Conservation (phyloP, 1,284 basidiomycete genomes). For the Pseudozyma sp. region DNA sequence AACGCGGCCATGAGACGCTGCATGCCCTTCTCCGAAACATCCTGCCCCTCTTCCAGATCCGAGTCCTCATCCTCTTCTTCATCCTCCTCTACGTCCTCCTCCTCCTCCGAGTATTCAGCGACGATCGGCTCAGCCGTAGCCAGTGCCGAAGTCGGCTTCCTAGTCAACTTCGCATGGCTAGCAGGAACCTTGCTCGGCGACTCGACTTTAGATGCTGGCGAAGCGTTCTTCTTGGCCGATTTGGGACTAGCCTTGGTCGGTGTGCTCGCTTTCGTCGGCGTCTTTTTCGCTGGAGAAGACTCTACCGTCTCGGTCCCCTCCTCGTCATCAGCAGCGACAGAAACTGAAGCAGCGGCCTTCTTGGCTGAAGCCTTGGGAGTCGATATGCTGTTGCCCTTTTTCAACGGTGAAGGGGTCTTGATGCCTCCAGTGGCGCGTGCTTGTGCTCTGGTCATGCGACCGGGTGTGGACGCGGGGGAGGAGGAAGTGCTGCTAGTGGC, state of each 20-base stretch:
- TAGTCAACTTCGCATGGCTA: conserved; percentile 36
- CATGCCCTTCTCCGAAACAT: conserved; percentile 62
- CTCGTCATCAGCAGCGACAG: not conserved
- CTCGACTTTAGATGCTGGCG: not conserved
- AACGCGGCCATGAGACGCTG: conserved; percentile 63
- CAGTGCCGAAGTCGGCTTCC: conserved; percentile 39
- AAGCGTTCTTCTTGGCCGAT: conserved; percentile 20
- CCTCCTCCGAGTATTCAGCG: conserved; percentile 44
- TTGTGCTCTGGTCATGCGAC: conserved; percentile 40
- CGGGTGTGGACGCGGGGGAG: conserved; percentile 20
- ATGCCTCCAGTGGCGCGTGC: conserved; percentile 32
- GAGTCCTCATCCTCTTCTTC: conserved; percentile 46
- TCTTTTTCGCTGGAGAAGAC: conserved; percentile 1
- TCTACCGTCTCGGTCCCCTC: conserved; percentile 2
- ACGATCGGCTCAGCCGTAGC: conserved; percentile 46
- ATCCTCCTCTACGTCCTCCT: conserved; percentile 31
- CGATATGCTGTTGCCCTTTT: conserved; percentile 19
- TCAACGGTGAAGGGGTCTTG: conserved; percentile 39
- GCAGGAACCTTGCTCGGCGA: conserved; percentile 39
- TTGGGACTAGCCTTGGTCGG: conserved; percentile 21
- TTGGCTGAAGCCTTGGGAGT: conserved; percentile 28
- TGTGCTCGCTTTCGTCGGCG: conserved; percentile 12
- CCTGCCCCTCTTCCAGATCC: conserved; percentile 60
- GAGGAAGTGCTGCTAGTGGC: conserved; percentile 7
- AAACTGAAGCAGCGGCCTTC: conserved; percentile 4